Evolutionary conservation across 192 early-diverging fungal species (phyloP), one percentile per base, ranked within the genome.

Genomic region (Spizellomyces sp.): DNA sequence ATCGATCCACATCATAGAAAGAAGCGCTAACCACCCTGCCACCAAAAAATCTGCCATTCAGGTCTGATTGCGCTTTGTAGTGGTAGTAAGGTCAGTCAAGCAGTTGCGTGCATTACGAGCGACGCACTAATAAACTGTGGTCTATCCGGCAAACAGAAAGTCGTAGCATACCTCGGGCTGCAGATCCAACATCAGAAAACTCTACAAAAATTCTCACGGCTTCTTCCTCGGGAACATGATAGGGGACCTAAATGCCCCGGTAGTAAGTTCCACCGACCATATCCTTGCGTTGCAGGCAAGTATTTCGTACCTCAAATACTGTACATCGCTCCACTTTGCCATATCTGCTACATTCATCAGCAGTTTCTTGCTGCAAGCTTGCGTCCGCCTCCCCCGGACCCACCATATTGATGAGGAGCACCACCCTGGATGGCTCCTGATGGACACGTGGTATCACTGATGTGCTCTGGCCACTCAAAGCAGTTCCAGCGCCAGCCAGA

Each of bases 191-290:
- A 10, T 78, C 66, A 5, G 43, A 63, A 75, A 94, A 94, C 71
- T 90, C 86, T 21, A 94, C 87, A 80, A 94, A 94, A 45, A 94
- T 93, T 12, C 91, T 76, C 6, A 94, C 92, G 0, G 92, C 89
- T 63, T 91, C 80, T 43, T 92, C 84, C 19, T 83, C 81, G 0
- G 84, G 4, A 85, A 79, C 64, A 79, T 78, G 15, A 80, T 80
- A 77, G 27, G 54, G 69, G 64, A 36, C 27, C 27, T 36, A 36
- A 36, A 36, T 36, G 27, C n/a, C n/a, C n/a, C n/a, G 27, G 27
- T 36, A 3, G 27, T 36, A 36, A 36, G 27, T 0, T 36, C 0
- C 27, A 36, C 27, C 27, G 1, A 36, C 27, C 27, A 3, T 36
- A 2, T 36, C 27, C 27, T 36, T 36, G 1, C 27, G 27, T 36